Evolutionary conservation across 2,329 filamentous ascomycete species (phyloP).

Genomic region (Botrytis paeoniae): DNA sequence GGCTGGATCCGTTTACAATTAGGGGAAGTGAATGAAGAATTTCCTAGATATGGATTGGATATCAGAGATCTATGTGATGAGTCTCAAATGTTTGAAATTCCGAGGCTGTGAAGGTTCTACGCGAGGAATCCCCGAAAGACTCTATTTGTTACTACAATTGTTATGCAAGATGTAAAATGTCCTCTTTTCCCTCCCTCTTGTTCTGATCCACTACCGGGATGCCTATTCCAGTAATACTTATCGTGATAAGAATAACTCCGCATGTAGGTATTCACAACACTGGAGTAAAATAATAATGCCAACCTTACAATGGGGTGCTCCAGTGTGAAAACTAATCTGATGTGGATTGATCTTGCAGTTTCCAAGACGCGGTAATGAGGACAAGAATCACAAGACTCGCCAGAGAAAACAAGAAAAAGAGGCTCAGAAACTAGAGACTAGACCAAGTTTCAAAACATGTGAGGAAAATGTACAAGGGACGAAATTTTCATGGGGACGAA

Average conservation of each 20-base stretch:
- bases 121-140: not conserved
- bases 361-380: not conserved
- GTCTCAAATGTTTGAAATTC: not conserved
- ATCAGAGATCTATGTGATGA: not conserved
- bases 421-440: not conserved
- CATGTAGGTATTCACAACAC: not conserved
- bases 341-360: not conserved
- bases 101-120: not conserved
- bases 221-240: not conserved
- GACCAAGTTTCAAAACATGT: not conserved
- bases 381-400: not conserved
- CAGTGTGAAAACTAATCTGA: not conserved
- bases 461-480: not conserved
- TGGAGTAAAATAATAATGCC: constrained; percentile 1
- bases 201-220: constrained; percentile 13
- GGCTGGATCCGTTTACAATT: not conserved
- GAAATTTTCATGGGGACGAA: not conserved
- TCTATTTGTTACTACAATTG: not conserved
- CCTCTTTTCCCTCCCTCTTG: not conserved
- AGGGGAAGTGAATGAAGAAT: not conserved
- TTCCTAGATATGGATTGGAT: not conserved
- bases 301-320: not conserved
- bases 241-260: not conserved
- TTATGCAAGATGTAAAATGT: not conserved
- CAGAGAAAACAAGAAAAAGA: not conserved